These are phyloP conservation scores for Lactarius evosmus DNA, from an alignment of 768 basidiomycete genomes.

Conservation along the genomic window DNA sequence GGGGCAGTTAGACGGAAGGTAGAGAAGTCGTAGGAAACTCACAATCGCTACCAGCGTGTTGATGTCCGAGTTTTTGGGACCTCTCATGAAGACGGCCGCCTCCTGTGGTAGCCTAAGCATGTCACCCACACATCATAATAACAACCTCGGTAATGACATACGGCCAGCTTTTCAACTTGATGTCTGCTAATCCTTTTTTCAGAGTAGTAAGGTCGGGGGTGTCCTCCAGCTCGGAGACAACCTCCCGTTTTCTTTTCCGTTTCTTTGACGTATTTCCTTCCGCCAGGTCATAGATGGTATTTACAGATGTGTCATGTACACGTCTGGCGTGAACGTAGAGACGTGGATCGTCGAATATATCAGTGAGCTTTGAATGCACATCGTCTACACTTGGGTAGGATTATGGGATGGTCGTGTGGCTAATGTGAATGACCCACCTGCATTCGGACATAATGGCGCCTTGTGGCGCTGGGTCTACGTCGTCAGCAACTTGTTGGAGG, in stretches of 20 bases:
- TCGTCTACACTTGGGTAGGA: slow-evolving; percentile 47
- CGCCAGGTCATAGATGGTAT: slow-evolving; percentile 37
- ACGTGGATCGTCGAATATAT: slow-evolving; percentile 52
- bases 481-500: slow-evolving; percentile 11
- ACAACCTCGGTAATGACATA: slow-evolving; percentile 36
- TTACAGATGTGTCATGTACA: slow-evolving; percentile 49
- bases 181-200: slow-evolving; percentile 48
- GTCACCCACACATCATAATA: slow-evolving; percentile 16
- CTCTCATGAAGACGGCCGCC: slow-evolving; percentile 59
- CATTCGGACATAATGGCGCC: slow-evolving; percentile 36
- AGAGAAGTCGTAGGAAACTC: slow-evolving; percentile 20
- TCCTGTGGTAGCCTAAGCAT: slow-evolving; percentile 46
- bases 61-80: slow-evolving; percentile 61
- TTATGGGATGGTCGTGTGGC: slow-evolving; percentile 10
- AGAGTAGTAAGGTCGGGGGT: slow-evolving; percentile 47
- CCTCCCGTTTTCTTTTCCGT: slow-evolving; percentile 39
- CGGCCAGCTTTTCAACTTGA: slow-evolving; percentile 61
- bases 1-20: slow-evolving; percentile 16
- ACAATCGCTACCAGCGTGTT: slow-evolving; percentile 52
- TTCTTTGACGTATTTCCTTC: slow-evolving; percentile 34
- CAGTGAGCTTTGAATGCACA: slow-evolving; percentile 42
- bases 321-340: slow-evolving; percentile 55
- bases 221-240: slow-evolving; percentile 39
- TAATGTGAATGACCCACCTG: slow-evolving; percentile 31
- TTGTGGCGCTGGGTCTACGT: slow-evolving; percentile 6